phyloP scores from a whole-genome alignment of 2,329 filamentous ascomycete genomes.

The Paecilomyces niveus region DNA sequence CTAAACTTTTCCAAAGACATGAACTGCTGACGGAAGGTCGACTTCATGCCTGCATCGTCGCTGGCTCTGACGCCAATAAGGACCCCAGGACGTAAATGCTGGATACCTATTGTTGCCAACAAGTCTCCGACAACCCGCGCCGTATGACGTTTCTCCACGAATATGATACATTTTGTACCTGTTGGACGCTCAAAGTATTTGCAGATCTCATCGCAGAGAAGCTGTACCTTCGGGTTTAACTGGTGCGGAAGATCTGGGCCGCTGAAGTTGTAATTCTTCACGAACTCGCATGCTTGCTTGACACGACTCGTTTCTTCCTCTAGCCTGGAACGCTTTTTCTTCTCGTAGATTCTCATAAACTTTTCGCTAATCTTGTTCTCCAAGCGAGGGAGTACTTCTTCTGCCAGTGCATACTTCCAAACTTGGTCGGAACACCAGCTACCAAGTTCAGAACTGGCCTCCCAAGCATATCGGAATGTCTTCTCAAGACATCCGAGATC shows the following conservation, averaged over 20 bases:
- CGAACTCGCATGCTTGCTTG: slow-evolving; percentile 49
- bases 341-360: background rate
- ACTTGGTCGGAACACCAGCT: slow-evolving; percentile 77
- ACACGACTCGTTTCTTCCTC: slow-evolving; percentile 52
- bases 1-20: slow-evolving; percentile 61
- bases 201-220: slow-evolving; percentile 54
- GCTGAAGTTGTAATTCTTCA: slow-evolving; percentile 47
- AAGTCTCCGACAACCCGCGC: slow-evolving; percentile 66
- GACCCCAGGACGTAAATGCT: slow-evolving; percentile 53
- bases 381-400: slow-evolving; percentile 55
- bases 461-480: slow-evolving; percentile 53
- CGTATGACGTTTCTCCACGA: slow-evolving; percentile 72
- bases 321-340: slow-evolving; percentile 27
- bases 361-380: slow-evolving; percentile 40
- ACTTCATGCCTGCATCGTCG: slow-evolving; percentile 51
- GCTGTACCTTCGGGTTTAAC: slow-evolving; percentile 67
- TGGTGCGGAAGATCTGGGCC: slow-evolving; percentile 27
- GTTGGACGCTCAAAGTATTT: slow-evolving; percentile 54
- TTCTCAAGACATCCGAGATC: slow-evolving; percentile 48
- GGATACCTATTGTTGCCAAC: slow-evolving; percentile 53
- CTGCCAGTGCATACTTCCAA: slow-evolving; percentile 64
- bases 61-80: slow-evolving; percentile 55
- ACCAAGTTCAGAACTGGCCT: slow-evolving; percentile 62
- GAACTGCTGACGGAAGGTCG: slow-evolving; percentile 68
- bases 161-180: slow-evolving; percentile 72